Conservation (phyloP, 2,329 filamentous ascomycete genomes). For the Fusarium sulawesiense region DNA sequence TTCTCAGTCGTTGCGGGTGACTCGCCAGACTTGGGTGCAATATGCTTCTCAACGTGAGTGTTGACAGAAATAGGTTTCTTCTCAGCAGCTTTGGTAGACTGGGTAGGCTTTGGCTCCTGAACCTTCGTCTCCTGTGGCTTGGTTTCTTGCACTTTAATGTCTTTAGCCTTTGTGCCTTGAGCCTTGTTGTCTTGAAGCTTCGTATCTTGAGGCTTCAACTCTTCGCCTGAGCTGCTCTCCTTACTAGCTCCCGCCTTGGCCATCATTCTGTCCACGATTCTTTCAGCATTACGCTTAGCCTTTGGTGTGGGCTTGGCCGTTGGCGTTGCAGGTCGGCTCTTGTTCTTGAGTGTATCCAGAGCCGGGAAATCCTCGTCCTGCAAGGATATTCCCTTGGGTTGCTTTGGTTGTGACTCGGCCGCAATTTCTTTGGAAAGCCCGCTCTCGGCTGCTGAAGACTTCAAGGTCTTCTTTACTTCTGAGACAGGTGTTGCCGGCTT, state of each 20-base stretch:
- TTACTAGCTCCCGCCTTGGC: constrained; percentile 32
- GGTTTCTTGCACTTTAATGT: constrained; percentile 16
- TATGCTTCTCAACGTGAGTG: constrained; percentile 59
- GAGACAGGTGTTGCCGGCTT: constrained; percentile 44
- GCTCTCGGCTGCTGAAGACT: constrained; percentile 58
- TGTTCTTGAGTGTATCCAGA: constrained; percentile 58
- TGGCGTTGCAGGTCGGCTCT: constrained; percentile 51
- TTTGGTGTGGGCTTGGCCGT: constrained; percentile 51
- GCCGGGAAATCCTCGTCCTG: constrained; percentile 74
- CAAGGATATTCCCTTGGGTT: constrained; percentile 50
- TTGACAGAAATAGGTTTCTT: constrained; percentile 58
- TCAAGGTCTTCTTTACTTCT: constrained; percentile 58
- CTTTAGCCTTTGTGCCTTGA: constrained; percentile 21
- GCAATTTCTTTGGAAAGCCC: constrained; percentile 61
- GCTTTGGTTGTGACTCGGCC: constrained; percentile 50
- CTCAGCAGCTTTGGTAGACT: constrained; percentile 21
- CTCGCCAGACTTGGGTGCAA: constrained; percentile 48
- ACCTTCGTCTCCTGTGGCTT: constrained; percentile 7
- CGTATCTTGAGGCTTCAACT: constrained; percentile 30
- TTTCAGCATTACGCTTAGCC: constrained; percentile 49
- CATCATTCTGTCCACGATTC: constrained; percentile 43
- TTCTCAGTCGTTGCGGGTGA: constrained; percentile 49
- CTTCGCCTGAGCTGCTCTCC: constrained; percentile 31
- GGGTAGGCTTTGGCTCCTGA: constrained; percentile 24
- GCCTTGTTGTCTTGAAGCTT: constrained; percentile 29